Percentiles rank a stretch among this genome's conserved stretches.
Evolutionary conservation across 139 green algal species (phyloP).

Genomic region (Ostreobium quekettii): DNA sequence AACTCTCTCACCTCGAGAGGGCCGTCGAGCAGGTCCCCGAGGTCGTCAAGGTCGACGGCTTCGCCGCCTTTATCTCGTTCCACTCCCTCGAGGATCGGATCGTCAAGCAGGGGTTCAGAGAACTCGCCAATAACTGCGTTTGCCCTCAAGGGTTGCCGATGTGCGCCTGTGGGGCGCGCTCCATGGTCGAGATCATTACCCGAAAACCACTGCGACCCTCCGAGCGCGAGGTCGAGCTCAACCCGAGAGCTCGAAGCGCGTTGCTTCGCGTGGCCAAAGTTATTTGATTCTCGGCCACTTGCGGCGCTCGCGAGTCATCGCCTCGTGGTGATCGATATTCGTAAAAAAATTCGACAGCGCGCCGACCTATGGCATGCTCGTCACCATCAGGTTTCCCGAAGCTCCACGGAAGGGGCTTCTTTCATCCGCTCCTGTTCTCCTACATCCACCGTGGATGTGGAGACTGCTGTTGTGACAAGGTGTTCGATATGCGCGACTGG

Average conservation of each 20-base stretch:
- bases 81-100: conserved; percentile 90
- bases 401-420: no score
- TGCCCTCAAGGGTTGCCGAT: conserved; percentile 20
- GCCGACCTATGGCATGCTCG: no score
- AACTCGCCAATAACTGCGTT: conserved; percentile 42
- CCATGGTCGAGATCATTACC: conserved; percentile 32
- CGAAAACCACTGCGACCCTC: conserved; percentile 32
- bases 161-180: conserved; percentile 4
- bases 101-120: conserved; percentile 80
- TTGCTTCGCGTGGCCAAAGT: conserved; percentile 84
- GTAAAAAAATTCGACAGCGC: no score
- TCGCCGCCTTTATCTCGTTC: conserved; percentile 88
- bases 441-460: no score
- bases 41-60: conserved; percentile 46
- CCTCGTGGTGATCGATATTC: no score
- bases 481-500: no score
- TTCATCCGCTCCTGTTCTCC: no score
- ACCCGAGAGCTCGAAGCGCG: conserved; percentile 71
- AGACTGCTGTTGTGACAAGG: no score
- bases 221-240: conserved; percentile 51
- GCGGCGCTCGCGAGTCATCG: no score
- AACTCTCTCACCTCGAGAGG: conserved; percentile 61
- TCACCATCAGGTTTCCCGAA: no score
- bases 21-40: conserved; percentile 27
- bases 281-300: no score